phyloP scores from a whole-genome alignment of 106 monocot genomes.

The Allium sativum region DNA sequence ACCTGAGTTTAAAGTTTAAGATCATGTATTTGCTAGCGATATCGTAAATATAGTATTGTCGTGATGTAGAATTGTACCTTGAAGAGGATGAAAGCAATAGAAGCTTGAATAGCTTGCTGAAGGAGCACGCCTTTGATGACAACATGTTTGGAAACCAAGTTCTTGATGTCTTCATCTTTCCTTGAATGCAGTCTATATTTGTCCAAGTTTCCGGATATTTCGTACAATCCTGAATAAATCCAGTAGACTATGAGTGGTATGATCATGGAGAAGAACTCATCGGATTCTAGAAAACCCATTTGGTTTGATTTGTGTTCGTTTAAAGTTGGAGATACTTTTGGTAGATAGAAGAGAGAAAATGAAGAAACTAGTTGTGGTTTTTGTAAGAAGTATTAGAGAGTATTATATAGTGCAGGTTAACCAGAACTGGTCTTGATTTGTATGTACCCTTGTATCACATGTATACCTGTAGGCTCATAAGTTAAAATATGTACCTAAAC shows the following conservation, averaged over 20 bases:
- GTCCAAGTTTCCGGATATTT: slow-evolving; percentile 1
- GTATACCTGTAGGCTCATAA: too few species aligned
- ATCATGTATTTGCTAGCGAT: neutral
- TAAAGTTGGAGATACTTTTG: neutral
- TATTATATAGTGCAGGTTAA: too few species aligned
- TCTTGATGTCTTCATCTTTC: slow-evolving; percentile 12
- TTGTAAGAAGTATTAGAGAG: too few species aligned
- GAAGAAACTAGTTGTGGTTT: neutral
- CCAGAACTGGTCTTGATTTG: too few species aligned
- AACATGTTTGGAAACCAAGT: neutral
- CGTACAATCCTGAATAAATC: slow-evolving; percentile 10
- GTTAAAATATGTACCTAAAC: too few species aligned
- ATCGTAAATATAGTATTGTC: neutral
- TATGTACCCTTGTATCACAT: too few species aligned
- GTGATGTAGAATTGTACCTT: neutral
- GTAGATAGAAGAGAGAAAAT: neutral
- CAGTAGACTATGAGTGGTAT: slow-evolving; percentile 8
- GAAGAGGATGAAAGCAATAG: neutral
- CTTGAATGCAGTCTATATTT: slow-evolving; percentile 10
- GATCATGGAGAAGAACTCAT: slow-evolving; percentile 4
- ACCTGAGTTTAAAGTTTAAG: neutral
- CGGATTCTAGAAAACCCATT: neutral
- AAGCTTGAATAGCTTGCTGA: slow-evolving; percentile 9
- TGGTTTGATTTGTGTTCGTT: neutral
- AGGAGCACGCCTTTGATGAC: slow-evolving; percentile 10